These are phyloP conservation scores for Eutrema yunnanense DNA, from an alignment of 345 rosid species.

Conservation along the genomic window DNA sequence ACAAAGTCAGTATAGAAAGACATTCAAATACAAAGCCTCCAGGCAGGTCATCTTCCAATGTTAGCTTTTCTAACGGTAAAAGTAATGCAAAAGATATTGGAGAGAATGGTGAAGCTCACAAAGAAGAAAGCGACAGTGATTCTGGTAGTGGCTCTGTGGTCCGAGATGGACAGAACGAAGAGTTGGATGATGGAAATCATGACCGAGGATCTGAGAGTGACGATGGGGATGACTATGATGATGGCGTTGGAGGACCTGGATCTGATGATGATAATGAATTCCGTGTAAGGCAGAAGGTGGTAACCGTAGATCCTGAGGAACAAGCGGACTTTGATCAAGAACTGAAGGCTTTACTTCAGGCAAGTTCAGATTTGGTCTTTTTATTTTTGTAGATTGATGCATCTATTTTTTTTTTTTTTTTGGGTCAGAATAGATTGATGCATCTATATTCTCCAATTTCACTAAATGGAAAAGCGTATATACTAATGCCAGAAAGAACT, in stretches of 20 bases:
- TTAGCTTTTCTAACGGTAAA: slow-evolving; percentile 47
- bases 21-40: slow-evolving; percentile 56
- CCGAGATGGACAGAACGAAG: slow-evolving; percentile 66
- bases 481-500: background rate
- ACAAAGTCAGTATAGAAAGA: slow-evolving; percentile 54
- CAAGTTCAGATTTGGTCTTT: slow-evolving; percentile 26
- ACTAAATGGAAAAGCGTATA: background rate
- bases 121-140: slow-evolving; percentile 74
- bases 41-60: slow-evolving; percentile 33
- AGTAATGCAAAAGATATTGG: slow-evolving; percentile 41
- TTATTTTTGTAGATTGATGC: background rate
- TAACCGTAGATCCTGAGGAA: slow-evolving; percentile 79
- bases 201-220: slow-evolving; percentile 65
- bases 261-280: slow-evolving; percentile 89
- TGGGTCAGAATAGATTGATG: background rate
- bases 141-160: slow-evolving; percentile 77
- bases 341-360: slow-evolving; percentile 90
- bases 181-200: slow-evolving; percentile 72
- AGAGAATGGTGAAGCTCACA: slow-evolving; percentile 69
- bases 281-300: slow-evolving; percentile 73
- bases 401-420: background rate
- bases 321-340: slow-evolving; percentile 78
- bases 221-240: slow-evolving; percentile 65
- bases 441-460: background rate
- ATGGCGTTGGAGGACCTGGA: slow-evolving; percentile 60